These are phyloP conservation scores for Kodamaea kakaduensis DNA, from an alignment of 805 yeast genomes.

Conservation along the genomic window DNA sequence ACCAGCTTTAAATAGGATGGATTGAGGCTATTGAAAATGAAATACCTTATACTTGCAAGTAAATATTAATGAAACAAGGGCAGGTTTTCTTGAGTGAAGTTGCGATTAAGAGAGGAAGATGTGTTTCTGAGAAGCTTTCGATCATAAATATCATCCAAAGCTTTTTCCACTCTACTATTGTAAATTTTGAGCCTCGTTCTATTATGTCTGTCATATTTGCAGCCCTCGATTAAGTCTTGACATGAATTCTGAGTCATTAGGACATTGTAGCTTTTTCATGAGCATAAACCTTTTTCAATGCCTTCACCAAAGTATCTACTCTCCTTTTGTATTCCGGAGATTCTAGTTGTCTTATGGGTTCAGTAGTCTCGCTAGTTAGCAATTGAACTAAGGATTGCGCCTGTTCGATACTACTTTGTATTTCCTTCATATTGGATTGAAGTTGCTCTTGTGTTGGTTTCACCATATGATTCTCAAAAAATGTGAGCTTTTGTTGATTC, in stretches of 20 bases:
- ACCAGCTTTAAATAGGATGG: too few relatives aligned
- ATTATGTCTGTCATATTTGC: too few relatives aligned
- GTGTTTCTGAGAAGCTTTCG: too few relatives aligned
- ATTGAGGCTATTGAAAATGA: too few relatives aligned
- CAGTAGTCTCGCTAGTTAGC: slow-evolving; percentile 1
- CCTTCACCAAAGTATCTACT: slow-evolving; percentile 2
- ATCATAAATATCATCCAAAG: background rate
- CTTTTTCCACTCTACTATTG: background rate
- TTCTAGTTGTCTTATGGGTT: background rate
- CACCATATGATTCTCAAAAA: background rate
- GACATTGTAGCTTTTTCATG: too few relatives aligned
- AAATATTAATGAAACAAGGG: too few relatives aligned
- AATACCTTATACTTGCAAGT: too few relatives aligned
- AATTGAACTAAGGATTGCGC: slow-evolving; percentile 5
- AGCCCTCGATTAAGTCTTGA: too few relatives aligned
- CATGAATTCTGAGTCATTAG: too few relatives aligned
- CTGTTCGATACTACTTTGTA: slow-evolving; percentile 4
- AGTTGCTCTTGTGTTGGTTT: slow-evolving; percentile 7
- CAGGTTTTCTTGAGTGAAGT: too few relatives aligned
- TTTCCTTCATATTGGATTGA: slow-evolving; percentile 3
- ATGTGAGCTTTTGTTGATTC: background rate
- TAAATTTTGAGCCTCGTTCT: background rate
- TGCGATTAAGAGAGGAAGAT: too few relatives aligned
- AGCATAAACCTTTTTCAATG: slow-evolving; percentile 4
- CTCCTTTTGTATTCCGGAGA: slow-evolving; percentile 5